Evolutionary conservation across 108 stramenopile genomes (phyloP), one percentile per base, ranked within the genome.

Genomic region (Conticribra guillardii): DNA sequence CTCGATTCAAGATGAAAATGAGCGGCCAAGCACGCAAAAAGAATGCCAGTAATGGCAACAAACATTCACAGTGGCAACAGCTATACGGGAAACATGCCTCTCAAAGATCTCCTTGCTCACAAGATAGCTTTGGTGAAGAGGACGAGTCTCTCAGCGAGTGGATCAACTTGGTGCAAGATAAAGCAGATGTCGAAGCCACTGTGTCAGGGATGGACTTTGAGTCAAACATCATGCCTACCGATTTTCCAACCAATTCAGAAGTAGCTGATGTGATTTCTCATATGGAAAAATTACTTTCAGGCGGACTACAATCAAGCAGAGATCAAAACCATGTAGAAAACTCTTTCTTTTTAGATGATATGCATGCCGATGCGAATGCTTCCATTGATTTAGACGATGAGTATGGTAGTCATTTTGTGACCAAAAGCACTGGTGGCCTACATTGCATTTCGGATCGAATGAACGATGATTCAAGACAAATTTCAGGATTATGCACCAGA

Each of bases 281-380:
- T 15, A 70, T 70, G 69, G 69, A 70, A 41, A 34, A 46, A n/a
- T 14, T 70, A 15, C 23, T 70, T 1, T 52, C 32, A 23, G 51
- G 34, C 14, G 26, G 3, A 23, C 2, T 11, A 22, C 8, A n/a
- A n/a, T 51, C 21, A 51, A n/a, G 21, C n/a, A 22, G 4, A 5
- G 5, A 51, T 22, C n/a, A 51, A 21, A 51, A 4, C 4, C 50
- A 51, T 51, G 5, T 22, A 9, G 21, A 51, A n/a, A 5, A 4
- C 4, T 51, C 50, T 5, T 51, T 51, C 4, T 51, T 15, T 5
- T 51, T 51, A 4, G 50, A 21, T 22, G 19, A n/a, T 5, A 51
- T 21, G 17, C 4, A 19, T n/a, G 19, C 4, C 8, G n/a, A 51
- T 51, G 8, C 4, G 21, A 19, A 51, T n/a, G 50, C 5, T 51